These are phyloP conservation scores for Cordyceps tenuipes DNA, from an alignment of 2,329 filamentous ascomycete genomes.

Conservation along the genomic window DNA sequence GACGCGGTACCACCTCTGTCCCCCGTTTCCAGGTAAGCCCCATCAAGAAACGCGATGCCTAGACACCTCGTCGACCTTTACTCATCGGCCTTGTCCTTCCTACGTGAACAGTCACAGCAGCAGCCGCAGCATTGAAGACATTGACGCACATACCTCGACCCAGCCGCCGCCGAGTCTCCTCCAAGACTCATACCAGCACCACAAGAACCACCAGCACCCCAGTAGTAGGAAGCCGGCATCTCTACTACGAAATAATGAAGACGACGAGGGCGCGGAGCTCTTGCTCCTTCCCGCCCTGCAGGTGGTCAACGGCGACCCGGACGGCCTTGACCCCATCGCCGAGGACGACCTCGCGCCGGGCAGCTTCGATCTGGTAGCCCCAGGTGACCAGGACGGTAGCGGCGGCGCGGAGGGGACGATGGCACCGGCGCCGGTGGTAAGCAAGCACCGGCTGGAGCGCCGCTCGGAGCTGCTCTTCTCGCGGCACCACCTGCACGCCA, in stretches of 20 bases:
- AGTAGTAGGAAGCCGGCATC: no score
- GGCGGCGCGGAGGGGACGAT: neutral
- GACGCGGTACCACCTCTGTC: conserved; percentile 9
- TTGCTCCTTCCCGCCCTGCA: conserved; percentile 15
- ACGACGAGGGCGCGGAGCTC: neutral
- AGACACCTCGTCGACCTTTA: neutral
- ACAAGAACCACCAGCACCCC: neutral
- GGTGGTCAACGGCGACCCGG: conserved; percentile 16
- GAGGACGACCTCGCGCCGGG: conserved; percentile 29
- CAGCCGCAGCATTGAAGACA: conserved; percentile 1
- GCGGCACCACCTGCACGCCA: conserved; percentile 52
- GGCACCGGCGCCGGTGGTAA: neutral
- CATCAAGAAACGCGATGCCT: neutral
- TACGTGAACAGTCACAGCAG: neutral
- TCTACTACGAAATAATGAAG: neutral
- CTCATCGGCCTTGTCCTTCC: neutral
- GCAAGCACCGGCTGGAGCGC: conserved; percentile 46
- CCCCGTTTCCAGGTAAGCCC: conserved; percentile 7
- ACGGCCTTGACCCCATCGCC: conserved; percentile 26
- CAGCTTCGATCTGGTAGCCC: conserved; percentile 29
- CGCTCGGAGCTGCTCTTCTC: conserved; percentile 60
- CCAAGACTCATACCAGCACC: neutral
- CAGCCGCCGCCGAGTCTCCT: neutral
- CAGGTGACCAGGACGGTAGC: conserved; percentile 9
- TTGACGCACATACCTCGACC: neutral